Conservation (phyloP, 192 early-diverging fungal species). For the Funneliformis mosseae region DNA sequence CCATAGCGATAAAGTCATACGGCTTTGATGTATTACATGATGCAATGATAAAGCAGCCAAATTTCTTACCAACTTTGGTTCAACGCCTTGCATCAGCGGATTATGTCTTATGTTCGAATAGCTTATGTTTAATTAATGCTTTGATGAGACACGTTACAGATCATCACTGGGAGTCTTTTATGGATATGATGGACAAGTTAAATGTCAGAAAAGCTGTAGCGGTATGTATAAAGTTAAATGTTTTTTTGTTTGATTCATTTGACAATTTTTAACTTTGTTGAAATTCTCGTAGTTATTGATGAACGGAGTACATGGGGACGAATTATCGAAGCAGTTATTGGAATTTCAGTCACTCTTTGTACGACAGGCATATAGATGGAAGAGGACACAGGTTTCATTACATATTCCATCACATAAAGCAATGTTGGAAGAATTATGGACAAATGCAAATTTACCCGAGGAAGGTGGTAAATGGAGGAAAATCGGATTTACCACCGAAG, state of each 20-base stretch:
- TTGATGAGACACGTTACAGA: constrained; percentile 66
- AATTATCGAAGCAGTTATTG: constrained; percentile 59
- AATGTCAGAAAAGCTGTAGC: constrained; percentile 52
- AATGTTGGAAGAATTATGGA: constrained; percentile 60
- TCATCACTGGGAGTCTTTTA: constrained; percentile 48
- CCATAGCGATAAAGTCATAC: constrained; percentile 45
- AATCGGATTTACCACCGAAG: constrained; percentile 66
- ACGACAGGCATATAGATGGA: constrained; percentile 55
- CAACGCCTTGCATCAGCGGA: constrained; percentile 61
- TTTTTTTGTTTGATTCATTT: background rate
- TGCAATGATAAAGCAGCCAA: constrained; percentile 50
- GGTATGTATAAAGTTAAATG: constrained; percentile 46
- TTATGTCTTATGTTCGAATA: constrained; percentile 64
- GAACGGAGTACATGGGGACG: constrained; percentile 61
- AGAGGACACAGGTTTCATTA: constrained; percentile 51
- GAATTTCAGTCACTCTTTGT: constrained; percentile 70
- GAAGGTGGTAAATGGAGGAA: constrained; percentile 60
- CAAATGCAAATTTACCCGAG: constrained; percentile 45
- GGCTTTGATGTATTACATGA: constrained; percentile 57
- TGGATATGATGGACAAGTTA: constrained; percentile 53
- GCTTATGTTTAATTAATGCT: constrained; percentile 63
- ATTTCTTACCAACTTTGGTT: constrained; percentile 55
- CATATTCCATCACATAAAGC: constrained; percentile 54
- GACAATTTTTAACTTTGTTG: background rate
- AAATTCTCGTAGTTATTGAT: constrained; percentile 41